Conservation (phyloP, 2,329 filamentous ascomycete genomes). For the Xylariales sp. region DNA sequence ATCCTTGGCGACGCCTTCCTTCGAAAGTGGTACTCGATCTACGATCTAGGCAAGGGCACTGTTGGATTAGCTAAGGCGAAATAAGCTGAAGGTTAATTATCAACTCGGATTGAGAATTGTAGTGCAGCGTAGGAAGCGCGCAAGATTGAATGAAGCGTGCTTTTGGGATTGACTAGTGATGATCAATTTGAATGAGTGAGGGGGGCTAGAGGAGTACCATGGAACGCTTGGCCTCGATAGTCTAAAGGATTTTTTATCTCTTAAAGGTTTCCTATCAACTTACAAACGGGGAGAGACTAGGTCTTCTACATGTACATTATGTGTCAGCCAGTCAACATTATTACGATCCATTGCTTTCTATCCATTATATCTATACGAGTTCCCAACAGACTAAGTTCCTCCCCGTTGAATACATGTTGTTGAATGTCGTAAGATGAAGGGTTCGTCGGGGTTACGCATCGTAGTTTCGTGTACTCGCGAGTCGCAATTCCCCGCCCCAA, state of each 20-base stretch:
- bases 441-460: background rate
- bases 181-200: constrained; percentile 9
- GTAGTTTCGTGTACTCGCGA: background rate
- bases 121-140: background rate
- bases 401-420: background rate
- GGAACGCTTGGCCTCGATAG: background rate
- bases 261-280: constrained; percentile 8
- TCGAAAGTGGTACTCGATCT: constrained; percentile 93
- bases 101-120: background rate
- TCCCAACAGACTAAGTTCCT: background rate
- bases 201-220: background rate
- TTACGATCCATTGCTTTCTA: background rate
- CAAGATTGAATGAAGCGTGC: constrained; percentile 17
- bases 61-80: constrained; percentile 92
- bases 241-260: constrained; percentile 15
- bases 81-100: constrained; percentile 6
- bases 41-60: constrained; percentile 88
- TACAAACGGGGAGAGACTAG: constrained; percentile 13
- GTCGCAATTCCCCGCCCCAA: too few relatives aligned
- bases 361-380: background rate
- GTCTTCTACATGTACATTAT: constrained; percentile 32
- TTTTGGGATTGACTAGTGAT: background rate
- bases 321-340: background rate
- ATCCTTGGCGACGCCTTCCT: constrained; percentile 92
- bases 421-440: background rate